These are phyloP conservation scores for Magnusiomyces suaveolens DNA, from an alignment of 1,139 yeast species.

Conservation along the genomic window DNA sequence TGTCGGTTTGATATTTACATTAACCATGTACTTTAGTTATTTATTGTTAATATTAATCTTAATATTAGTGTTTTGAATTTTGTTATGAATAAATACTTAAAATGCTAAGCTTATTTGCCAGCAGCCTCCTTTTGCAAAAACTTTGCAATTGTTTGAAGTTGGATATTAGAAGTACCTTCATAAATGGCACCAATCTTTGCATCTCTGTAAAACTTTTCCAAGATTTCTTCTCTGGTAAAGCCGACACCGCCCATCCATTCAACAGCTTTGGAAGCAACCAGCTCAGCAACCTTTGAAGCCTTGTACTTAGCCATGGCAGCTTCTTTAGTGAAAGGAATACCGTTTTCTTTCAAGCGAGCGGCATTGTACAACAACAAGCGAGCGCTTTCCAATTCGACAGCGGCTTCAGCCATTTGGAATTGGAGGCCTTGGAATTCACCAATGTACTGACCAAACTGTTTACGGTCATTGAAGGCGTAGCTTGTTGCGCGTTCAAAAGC, in stretches of 20 bases:
- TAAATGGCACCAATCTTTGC: constrained; percentile 40
- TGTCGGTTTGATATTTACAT: too few species aligned
- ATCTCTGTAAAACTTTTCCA: constrained; percentile 39
- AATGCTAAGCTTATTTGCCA: background rate
- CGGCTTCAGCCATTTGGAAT: constrained; percentile 39
- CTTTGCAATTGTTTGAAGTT: constrained; percentile 38
- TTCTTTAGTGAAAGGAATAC: constrained; percentile 35
- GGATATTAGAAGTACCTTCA: constrained; percentile 40
- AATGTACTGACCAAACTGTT: constrained; percentile 37
- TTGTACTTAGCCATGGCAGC: constrained; percentile 41
- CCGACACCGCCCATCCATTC: constrained; percentile 45
- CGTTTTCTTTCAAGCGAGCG: constrained; percentile 38
- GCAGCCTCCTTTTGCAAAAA: constrained; percentile 31
- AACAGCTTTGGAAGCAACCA: constrained; percentile 35
- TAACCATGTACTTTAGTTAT: too few species aligned
- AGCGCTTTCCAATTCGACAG: constrained; percentile 39
- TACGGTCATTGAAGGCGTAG: constrained; percentile 36
- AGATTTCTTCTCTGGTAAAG: constrained; percentile 36
- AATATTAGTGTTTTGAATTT: background rate
- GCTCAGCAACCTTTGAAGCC: constrained; percentile 37
- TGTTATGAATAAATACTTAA: background rate
- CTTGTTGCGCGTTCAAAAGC: constrained; percentile 36
- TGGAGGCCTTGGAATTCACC: constrained; percentile 42
- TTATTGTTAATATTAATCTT: background rate
- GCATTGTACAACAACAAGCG: constrained; percentile 38